Conservation (phyloP, 768 basidiomycete genomes). For the Butyriboletus loyo region DNA sequence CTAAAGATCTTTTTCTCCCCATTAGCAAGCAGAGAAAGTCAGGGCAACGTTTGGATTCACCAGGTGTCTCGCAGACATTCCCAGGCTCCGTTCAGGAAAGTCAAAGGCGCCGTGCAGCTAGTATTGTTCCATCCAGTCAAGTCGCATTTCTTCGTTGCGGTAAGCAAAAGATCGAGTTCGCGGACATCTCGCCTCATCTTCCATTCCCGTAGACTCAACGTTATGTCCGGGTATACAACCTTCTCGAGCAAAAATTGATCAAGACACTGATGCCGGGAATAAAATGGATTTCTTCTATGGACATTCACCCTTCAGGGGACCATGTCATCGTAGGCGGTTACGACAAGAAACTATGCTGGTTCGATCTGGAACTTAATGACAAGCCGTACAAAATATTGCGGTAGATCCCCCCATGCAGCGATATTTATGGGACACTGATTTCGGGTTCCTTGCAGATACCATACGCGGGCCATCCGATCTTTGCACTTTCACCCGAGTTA, state of each 20-base stretch:
- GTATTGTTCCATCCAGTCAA: conserved; percentile 94
- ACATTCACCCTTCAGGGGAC: conserved; percentile 93
- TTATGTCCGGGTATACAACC: conserved; percentile 92
- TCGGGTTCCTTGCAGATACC: conserved; percentile 58
- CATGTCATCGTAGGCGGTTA: conserved; percentile 97
- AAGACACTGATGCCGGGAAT: conserved; percentile 96
- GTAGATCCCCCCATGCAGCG: conserved; percentile 37
- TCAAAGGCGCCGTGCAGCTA: conserved; percentile 85
- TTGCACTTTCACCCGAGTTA: conserved; percentile 92
- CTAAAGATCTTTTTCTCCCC: conserved; percentile 5
- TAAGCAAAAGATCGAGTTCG: conserved; percentile 40
- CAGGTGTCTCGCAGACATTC: conserved; percentile 92
- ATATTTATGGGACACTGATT: conserved; percentile 9
- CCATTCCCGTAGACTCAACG: conserved; percentile 74
- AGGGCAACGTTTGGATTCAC: conserved; percentile 92
- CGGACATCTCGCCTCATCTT: conserved; percentile 11
- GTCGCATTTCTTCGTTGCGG: conserved; percentile 97
- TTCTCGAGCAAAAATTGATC: conserved; percentile 88
- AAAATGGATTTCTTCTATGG: conserved; percentile 96
- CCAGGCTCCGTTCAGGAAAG: conserved; percentile 96
- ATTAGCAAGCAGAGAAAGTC: conserved; percentile 61
- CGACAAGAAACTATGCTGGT: conserved; percentile 98
- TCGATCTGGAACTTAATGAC: conserved; percentile 93
- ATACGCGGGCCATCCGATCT: conserved; percentile 88
- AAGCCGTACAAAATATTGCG: conserved; percentile 97